Conservation (phyloP, 1,284 basidiomycete genomes). For the Cystobasidium sp. region DNA sequence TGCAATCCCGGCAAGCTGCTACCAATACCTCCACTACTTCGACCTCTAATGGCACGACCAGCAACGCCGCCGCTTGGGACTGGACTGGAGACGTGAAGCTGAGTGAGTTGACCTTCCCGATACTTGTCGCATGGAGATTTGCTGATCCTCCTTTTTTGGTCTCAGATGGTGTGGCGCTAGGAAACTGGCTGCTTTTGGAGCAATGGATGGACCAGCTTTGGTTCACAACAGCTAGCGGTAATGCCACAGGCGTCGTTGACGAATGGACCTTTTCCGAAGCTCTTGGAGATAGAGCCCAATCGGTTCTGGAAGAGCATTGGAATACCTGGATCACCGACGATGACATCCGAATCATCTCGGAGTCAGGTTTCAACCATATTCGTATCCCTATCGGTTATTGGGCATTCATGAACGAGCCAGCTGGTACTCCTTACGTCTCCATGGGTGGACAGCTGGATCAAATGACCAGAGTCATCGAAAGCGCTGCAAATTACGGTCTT, state of each 20-base stretch:
- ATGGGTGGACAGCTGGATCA: conserved; percentile 47
- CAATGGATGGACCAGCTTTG: conserved; percentile 57
- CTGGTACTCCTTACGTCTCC: conserved; percentile 52
- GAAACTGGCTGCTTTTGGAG: conserved; percentile 24
- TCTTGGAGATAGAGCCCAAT: conserved; percentile 50
- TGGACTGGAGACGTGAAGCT: conserved; percentile 10
- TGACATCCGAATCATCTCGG: conserved; percentile 56
- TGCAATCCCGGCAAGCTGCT: conserved; percentile 3
- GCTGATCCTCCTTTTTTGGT: background rate
- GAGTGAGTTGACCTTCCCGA: background rate
- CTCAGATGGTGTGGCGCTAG: conserved; percentile 29
- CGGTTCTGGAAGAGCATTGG: conserved; percentile 46
- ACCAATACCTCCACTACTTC: background rate
- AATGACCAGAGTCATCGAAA: conserved; percentile 58
- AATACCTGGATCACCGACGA: conserved; percentile 57
- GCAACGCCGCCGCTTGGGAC: conserved; percentile 8
- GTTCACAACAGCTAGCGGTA: conserved; percentile 53
- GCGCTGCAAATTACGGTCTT: conserved; percentile 61
- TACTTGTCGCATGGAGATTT: background rate
- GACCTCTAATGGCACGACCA: background rate
- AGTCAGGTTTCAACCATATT: conserved; percentile 55
- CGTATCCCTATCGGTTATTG: conserved; percentile 58
- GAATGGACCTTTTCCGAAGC: conserved; percentile 56
- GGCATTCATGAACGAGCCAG: conserved; percentile 52
- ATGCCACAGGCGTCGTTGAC: conserved; percentile 54